These are phyloP conservation scores for Collybia mongolica DNA, from an alignment of 768 basidiomycete species.

Conservation along the genomic window DNA sequence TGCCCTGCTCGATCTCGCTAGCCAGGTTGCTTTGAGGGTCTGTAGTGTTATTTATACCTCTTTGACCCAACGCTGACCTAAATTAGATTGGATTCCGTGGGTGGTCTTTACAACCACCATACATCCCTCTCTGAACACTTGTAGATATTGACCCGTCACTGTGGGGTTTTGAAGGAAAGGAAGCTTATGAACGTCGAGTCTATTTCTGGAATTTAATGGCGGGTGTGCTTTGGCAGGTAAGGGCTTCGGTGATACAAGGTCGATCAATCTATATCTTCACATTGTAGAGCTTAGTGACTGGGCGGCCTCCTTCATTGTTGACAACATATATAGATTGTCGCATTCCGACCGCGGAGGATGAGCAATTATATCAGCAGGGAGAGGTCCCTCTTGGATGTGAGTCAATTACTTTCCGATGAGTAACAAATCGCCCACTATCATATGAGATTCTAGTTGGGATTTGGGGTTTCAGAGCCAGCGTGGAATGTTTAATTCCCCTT, in stretches of 20 bases:
- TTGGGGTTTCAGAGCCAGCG: constrained; percentile 42
- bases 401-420: constrained; percentile 14
- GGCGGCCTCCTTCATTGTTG: constrained; percentile 45
- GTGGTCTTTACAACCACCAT: constrained; percentile 13
- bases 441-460: constrained; percentile 35
- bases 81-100: constrained; percentile 43
- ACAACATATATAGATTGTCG: constrained; percentile 43
- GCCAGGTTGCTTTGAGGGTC: constrained; percentile 48
- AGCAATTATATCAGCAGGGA: constrained; percentile 38
- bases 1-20: constrained; percentile 44
- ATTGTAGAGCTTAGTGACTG: constrained; percentile 42
- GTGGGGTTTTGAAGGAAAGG: constrained; percentile 49
- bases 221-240: constrained; percentile 51
- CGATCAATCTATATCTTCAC: neutral
- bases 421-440: constrained; percentile 2
- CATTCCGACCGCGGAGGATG: constrained; percentile 45
- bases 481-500: constrained; percentile 42
- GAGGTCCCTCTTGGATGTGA: constrained; percentile 45
- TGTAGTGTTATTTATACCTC: constrained; percentile 7
- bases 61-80: constrained; percentile 1
- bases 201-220: constrained; percentile 56
- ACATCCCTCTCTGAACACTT: constrained; percentile 1
- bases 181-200: constrained; percentile 50
- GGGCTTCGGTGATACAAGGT: constrained; percentile 4
- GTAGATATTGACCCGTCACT: constrained; percentile 49